Conservation (phyloP, 2,329 filamentous ascomycete genomes). For the Penicillium sp. region DNA sequence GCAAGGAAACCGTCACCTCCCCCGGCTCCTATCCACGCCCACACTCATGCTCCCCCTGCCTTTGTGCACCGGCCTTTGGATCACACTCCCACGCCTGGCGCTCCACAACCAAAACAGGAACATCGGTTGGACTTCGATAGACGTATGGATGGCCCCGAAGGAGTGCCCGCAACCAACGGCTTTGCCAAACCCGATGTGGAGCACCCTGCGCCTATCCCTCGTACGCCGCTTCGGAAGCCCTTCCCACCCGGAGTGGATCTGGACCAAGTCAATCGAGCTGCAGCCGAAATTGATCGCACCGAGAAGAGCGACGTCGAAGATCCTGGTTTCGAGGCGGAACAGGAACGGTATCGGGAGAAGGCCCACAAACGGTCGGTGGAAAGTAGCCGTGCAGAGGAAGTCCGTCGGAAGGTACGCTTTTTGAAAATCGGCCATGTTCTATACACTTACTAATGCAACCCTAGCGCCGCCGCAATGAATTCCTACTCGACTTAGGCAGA, state of each 20-base stretch:
- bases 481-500: conserved; percentile 56
- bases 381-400: conserved; percentile 61
- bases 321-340: conserved; percentile 52
- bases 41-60: conserved; percentile 18
- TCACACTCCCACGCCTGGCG: conserved; percentile 26
- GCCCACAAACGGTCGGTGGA: conserved; percentile 68
- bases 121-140: conserved; percentile 30
- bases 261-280: conserved; percentile 66
- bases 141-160: conserved; percentile 13
- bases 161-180: conserved; percentile 16
- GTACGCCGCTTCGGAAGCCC: conserved; percentile 15
- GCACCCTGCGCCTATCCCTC: conserved; percentile 1
- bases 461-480: conserved; percentile 59
- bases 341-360: conserved; percentile 54
- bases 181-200: conserved; percentile 14
- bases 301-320: conserved; percentile 59
- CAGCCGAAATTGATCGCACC: conserved; percentile 59
- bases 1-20: conserved; percentile 53
- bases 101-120: conserved; percentile 31
- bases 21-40: conserved; percentile 24
- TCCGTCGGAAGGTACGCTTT: conserved; percentile 62
- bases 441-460: conserved; percentile 19
- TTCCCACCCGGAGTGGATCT: conserved; percentile 45
- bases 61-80: conserved; percentile 18
- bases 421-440: not conserved